Evolutionary conservation across 495 filamentous ascomycete genomes (phyloP), one percentile per base, ranked within the genome.

Genomic region (Parathielavia hyrcaniae): DNA sequence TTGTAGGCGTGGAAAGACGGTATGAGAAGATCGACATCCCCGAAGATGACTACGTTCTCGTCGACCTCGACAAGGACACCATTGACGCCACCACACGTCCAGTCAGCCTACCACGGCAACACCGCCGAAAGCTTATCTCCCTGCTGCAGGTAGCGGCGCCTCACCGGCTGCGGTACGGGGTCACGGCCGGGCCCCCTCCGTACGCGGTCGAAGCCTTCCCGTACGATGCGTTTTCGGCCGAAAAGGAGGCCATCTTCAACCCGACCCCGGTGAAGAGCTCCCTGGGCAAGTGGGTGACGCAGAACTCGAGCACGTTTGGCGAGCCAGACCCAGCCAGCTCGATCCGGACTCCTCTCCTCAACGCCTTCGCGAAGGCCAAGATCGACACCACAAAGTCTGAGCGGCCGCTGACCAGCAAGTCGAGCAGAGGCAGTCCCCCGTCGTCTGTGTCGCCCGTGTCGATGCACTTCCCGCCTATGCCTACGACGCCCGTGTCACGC

Each of bases 41-140:
- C 0, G 89, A 95, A n/a, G 93, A 97, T 64, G 93, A 97, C 67
- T 97, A 92, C 68, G 91, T 97, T 17, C 73, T 97, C 35, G 90
- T 97, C 41, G 93, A 98, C 71, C 78, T 98, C 40, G 93, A 98
- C 73, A 81, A 86, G 65, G 87, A 97, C 65, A 80, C 82, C 45
- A 93, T 98, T 54, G 88, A 95, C 67, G 86, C 89, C 58, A 90
- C 89, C 2, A 67, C 79, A 8, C 77, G 80, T 58, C 90, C 92
- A 23, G 79, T 79, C 20, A 77, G 84, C 30, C 81, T 98, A 19
- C 93, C 93, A 6, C 85, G 87, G 59, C 92, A 96, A 64, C 89
- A 95, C 69, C 83, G 93, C 40, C 78, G 91, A 59, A 98, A 98
- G 71, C 79, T 98, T 11, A 75, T 88, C 35, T 93, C 91, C 4